Evolutionary conservation across 2,329 filamentous ascomycete genomes (phyloP).

Genomic region (Pseudocercospora eumusae): DNA sequence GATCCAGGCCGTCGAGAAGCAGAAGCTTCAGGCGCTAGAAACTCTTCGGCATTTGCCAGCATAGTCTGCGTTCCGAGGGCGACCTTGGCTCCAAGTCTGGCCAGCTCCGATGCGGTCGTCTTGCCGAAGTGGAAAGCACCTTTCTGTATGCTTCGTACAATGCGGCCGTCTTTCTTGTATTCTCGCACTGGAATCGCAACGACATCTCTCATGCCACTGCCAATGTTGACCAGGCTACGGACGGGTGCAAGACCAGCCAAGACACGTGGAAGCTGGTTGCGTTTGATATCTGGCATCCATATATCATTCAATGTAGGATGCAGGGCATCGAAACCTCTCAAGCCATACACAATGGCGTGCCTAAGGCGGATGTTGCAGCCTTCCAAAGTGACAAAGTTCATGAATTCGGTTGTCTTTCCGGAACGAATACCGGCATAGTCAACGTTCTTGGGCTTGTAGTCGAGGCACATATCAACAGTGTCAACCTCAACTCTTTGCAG

Average conservation of each 20-base stretch:
- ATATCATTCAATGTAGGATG: conserved; percentile 91
- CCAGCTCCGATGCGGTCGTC: conserved; percentile 90
- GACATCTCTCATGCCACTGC: conserved; percentile 80
- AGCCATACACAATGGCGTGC: conserved; percentile 89
- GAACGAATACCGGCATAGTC: conserved; percentile 92
- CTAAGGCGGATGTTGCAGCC: conserved; percentile 81
- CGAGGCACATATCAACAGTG: conserved; percentile 77
- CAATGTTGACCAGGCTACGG: conserved; percentile 87
- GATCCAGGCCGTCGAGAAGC: conserved; percentile 23
- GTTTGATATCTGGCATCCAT: conserved; percentile 91
- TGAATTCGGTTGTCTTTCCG: conserved; percentile 93
- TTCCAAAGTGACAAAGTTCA: conserved; percentile 96
- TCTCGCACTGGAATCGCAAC: conserved; percentile 88
- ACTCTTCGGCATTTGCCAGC: conserved; percentile 81
- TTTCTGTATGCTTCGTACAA: conserved; percentile 89
- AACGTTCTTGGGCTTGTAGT: conserved; percentile 98
- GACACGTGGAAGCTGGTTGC: conserved; percentile 84
- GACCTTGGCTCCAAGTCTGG: conserved; percentile 89
- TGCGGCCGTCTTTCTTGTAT: conserved; percentile 89
- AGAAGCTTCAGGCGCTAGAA: conserved; percentile 55
- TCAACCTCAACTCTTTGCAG: conserved; percentile 87
- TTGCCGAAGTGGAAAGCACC: conserved; percentile 87
- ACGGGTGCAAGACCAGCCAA: conserved; percentile 86
- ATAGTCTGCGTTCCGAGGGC: conserved; percentile 94
- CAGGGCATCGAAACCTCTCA: conserved; percentile 85